A percentile compares a stretch with the other conserved stretches of the same genome.
Conservation (phyloP, 805 yeast species). For the Wickerhamiella nectarea region DNA sequence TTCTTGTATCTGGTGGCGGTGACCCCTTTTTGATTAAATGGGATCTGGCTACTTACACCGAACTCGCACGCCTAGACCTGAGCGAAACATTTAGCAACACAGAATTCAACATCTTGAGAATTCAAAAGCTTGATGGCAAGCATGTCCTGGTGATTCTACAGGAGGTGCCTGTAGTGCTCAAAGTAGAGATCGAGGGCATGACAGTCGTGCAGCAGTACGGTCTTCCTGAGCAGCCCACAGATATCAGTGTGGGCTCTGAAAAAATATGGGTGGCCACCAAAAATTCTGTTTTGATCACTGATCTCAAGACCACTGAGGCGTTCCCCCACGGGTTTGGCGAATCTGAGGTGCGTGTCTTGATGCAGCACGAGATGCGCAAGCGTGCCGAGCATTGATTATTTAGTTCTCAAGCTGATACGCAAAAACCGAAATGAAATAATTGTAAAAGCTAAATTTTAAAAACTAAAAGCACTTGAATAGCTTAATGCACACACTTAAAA, state of each 20-base stretch:
- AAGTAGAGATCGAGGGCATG: constrained; percentile 9
- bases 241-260: constrained; percentile 10
- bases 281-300: background rate
- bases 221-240: constrained; percentile 8
- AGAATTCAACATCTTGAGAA: constrained; percentile 12
- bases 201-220: constrained; percentile 5
- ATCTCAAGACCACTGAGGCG: background rate
- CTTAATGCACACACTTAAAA: too few relatives aligned
- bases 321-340: constrained; percentile 5
- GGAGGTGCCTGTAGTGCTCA: constrained; percentile 11
- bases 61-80: constrained; percentile 38
- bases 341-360: constrained; percentile 5
- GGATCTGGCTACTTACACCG: constrained; percentile 55
- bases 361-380: constrained; percentile 11
- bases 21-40: constrained; percentile 61
- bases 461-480: too few relatives aligned
- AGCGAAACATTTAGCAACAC: constrained; percentile 27
- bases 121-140: constrained; percentile 5
- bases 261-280: constrained; percentile 7
- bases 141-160: constrained; percentile 12
- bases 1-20: constrained; percentile 80
- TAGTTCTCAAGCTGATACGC: too few relatives aligned
- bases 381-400: constrained; percentile 9
- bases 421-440: too few relatives aligned
- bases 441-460: too few relatives aligned